Evolutionary conservation across 306 rosid species (phyloP), one percentile per base, ranked within the genome.

Genomic region (Pterocarpus santalinus): DNA sequence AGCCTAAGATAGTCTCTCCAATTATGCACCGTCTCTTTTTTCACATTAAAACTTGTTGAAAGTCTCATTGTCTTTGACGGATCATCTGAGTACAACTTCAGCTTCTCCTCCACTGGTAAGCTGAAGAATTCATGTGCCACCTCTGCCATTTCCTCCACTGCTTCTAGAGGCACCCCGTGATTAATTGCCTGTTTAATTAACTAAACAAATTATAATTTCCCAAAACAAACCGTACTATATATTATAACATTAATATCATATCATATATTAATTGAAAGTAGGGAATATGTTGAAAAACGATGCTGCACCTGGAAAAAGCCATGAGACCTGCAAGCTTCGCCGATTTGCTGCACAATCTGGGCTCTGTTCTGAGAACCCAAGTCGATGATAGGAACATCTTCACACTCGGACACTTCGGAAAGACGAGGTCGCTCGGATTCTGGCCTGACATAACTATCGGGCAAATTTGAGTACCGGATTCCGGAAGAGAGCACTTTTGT

Each of bases 1-100:
- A 95, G 97, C 8, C 99, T 78, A 5, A 96, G 97, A 64, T 92
- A 96, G 65, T 96, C 99, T 55, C 99, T 93, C 99, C 98, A 96
- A 39, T 96, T 96, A 69, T 88, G 98, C 2, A 96, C 92, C 1
- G 73, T 72, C 69, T 93, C 98, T 64, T 92, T 96, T 0, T 73
- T 91, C 7, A 96, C 89, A 53, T 96, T 93, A 72, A 92, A 96
- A 80, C 99, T 96, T 0, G 99, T 93, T 0, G 98, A 96, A 0
- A 96, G 68, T 53, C 99, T 93, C 80, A 83, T 69, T 14, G 98
- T 95, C 85, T 92, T 95, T 0, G 97, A 73, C 0, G 99, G 97
- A 34, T 95, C 99, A 7, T 95, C 97, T 0, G 99, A 95, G 49
- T 95, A 95, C 51, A 96, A 30, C 73, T 96, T 96, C 85, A 96